phyloP scores from a whole-genome alignment of 306 rosid species.

The Hippophae tibetana region DNA sequence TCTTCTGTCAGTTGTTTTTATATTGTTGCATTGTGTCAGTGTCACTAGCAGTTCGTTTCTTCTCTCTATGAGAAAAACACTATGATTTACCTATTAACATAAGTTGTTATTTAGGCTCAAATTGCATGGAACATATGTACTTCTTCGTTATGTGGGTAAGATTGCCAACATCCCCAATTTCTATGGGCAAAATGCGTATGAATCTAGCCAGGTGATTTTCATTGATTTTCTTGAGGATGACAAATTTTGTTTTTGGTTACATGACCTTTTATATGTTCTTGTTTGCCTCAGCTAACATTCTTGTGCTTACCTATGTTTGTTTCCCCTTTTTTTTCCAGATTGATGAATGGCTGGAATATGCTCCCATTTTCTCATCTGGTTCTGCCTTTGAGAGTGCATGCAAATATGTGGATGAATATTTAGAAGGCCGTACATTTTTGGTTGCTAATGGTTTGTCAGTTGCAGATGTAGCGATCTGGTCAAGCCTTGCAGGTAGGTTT shows the following conservation, averaged over 20 bases:
- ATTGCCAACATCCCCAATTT: constrained; percentile 44
- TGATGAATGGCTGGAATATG: constrained; percentile 76
- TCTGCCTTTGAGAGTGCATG: constrained; percentile 79
- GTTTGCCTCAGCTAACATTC: neutral
- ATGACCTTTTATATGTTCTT: neutral
- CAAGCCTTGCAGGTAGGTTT: constrained; percentile 66
- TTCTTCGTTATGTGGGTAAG: constrained; percentile 60
- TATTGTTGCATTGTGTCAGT: neutral
- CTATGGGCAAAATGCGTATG: constrained; percentile 53
- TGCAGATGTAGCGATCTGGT: constrained; percentile 85
- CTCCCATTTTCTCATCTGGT: constrained; percentile 59
- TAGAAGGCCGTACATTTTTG: constrained; percentile 51
- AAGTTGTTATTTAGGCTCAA: constrained; percentile 34
- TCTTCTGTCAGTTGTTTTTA: no score
- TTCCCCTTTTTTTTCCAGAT: constrained; percentile 31
- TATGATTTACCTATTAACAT: neutral
- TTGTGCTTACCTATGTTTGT: neutral
- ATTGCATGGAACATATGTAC: constrained; percentile 52
- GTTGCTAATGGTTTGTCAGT: constrained; percentile 52
- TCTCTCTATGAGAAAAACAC: neutral
- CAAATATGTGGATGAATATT: constrained; percentile 55
- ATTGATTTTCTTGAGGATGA: neutral
- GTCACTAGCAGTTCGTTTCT: neutral
- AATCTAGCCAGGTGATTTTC: constrained; percentile 55
- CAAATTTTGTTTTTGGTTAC: neutral